Percentiles rank a stretch among this genome's conserved stretches.
Evolutionary conservation across 495 filamentous ascomycete species (phyloP).

Genomic region (Hypoxylon lenormandii): DNA sequence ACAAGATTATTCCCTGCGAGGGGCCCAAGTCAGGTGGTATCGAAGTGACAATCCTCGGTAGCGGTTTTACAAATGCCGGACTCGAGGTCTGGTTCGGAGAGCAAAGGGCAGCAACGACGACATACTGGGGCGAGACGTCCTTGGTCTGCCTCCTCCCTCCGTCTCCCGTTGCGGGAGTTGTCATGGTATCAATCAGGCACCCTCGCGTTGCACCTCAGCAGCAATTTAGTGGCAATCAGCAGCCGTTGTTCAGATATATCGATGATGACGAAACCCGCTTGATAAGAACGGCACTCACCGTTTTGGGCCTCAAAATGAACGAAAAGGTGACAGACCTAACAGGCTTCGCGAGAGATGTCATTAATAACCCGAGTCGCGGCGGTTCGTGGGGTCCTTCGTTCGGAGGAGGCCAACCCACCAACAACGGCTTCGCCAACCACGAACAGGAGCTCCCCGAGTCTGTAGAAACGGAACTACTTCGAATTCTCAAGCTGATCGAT

Average conservation of each 20-base stretch:
- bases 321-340: conserved; percentile 63
- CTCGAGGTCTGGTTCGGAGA: conserved; percentile 90
- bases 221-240: conserved; percentile 59
- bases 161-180: conserved; percentile 72
- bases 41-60: conserved; percentile 85
- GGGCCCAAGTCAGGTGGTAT: conserved; percentile 84
- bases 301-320: conserved; percentile 69
- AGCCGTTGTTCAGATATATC: conserved; percentile 71
- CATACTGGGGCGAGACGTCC: conserved; percentile 82
- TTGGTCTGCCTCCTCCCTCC: conserved; percentile 89
- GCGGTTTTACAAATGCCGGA: conserved; percentile 76
- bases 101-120: conserved; percentile 78
- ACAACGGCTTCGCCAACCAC: conserved; percentile 42
- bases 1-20: conserved; percentile 82
- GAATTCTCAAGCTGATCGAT: conserved; percentile 80
- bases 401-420: conserved; percentile 40
- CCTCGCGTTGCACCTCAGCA: conserved; percentile 56
- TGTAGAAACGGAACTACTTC: conserved; percentile 78
- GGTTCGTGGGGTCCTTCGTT: conserved; percentile 40
- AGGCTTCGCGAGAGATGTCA: conserved; percentile 67
- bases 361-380: conserved; percentile 51
- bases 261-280: conserved; percentile 82
- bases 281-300: conserved; percentile 68
- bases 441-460: conserved; percentile 48
- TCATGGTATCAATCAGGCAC: conserved; percentile 77